Conservation (phyloP, 2,329 filamentous ascomycete species). For the Zasmidium angulare region DNA sequence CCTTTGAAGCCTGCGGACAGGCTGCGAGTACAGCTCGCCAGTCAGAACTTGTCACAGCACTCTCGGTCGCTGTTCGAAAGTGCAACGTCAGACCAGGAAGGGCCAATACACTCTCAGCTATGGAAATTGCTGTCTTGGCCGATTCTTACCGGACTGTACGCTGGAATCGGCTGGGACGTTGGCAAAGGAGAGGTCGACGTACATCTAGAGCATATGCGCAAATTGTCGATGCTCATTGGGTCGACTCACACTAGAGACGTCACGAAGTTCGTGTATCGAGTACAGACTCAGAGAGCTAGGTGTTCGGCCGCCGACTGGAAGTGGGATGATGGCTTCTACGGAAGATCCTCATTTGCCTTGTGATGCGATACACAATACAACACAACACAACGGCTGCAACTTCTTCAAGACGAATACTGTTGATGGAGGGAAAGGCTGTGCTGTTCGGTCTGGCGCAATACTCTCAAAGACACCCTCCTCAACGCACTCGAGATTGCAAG, state of each 20-base stretch:
- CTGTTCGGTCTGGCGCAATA: conserved; percentile 61
- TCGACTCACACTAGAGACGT: background rate
- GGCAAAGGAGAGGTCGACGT: background rate
- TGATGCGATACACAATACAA: background rate
- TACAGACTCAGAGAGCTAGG: background rate
- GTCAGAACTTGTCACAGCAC: background rate
- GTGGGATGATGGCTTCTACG: background rate
- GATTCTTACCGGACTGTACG: background rate
- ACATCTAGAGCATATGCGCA: background rate
- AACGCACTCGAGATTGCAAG: conserved; percentile 52
- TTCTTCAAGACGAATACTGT: conserved; percentile 23
- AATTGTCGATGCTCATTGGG: background rate
- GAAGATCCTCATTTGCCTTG: background rate
- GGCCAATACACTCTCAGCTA: background rate
- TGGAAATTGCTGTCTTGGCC: background rate
- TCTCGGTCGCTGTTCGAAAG: background rate
- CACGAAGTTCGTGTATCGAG: background rate
- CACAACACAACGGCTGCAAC: too few species aligned
- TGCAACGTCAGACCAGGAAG: background rate
- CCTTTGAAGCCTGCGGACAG: background rate
- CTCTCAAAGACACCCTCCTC: conserved; percentile 49
- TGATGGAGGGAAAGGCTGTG: conserved; percentile 55
- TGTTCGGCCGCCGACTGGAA: background rate
- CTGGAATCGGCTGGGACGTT: background rate
- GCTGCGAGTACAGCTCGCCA: background rate